These are phyloP conservation scores for Heterobasidion irregulare DNA, from an alignment of 1,284 basidiomycete genomes.

Conservation along the genomic window DNA sequence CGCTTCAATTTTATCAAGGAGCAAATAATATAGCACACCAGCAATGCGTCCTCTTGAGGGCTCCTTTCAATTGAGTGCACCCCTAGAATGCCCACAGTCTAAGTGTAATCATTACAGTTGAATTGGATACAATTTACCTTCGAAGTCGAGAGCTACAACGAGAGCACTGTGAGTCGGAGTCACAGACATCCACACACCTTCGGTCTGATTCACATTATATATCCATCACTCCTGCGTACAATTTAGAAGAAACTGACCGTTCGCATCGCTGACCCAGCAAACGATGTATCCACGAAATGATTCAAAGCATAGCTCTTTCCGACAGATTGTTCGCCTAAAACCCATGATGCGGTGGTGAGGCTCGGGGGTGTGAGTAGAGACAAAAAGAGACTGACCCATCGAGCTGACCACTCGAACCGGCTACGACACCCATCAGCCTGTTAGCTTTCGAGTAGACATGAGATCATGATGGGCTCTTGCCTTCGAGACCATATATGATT, in stretches of 20 bases:
- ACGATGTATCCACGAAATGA: slow-evolving; percentile 55
- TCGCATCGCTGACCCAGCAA: slow-evolving; percentile 59
- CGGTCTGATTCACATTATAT: slow-evolving; percentile 13
- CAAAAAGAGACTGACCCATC: slow-evolving; percentile 30
- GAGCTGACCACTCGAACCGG: slow-evolving; percentile 58
- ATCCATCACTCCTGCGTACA: no score
- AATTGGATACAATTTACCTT: no score
- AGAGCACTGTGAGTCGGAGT: slow-evolving; percentile 48
- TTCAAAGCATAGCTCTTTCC: slow-evolving; percentile 57
- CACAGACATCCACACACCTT: slow-evolving; percentile 64
- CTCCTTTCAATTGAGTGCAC: slow-evolving; percentile 58
- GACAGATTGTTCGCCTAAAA: slow-evolving; percentile 42
- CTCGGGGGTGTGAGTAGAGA: not conserved
- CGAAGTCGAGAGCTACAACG: slow-evolving; percentile 44
- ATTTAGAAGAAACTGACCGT: slow-evolving; percentile 31
- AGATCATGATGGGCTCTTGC: slow-evolving; percentile 17
- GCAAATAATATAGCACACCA: slow-evolving; percentile 13
- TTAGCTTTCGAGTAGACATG: not conserved
- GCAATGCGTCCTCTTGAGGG: slow-evolving; percentile 52
- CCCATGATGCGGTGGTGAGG: not conserved
- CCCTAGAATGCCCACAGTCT: slow-evolving; percentile 24
- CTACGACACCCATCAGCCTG: slow-evolving; percentile 18
- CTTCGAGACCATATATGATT: slow-evolving; percentile 52
- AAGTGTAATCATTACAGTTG: not conserved
- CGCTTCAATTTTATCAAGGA: no score